A percentile compares a stretch with the other conserved stretches of the same genome.
phyloP scores from a whole-genome alignment of 2,329 filamentous ascomycete species.

The Xylaria sp. region DNA sequence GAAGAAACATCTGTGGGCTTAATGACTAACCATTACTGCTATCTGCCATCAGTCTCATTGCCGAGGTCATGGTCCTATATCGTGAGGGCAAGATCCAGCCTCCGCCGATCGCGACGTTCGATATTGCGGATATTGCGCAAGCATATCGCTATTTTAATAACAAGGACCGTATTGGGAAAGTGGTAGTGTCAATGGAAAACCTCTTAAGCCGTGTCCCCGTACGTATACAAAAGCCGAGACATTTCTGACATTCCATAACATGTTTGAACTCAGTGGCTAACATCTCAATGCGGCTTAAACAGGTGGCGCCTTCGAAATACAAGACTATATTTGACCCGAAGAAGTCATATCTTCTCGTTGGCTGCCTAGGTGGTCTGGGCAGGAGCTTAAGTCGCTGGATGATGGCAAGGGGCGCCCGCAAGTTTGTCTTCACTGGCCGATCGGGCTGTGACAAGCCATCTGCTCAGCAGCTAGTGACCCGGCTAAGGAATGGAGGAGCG shows the following conservation, averaged over 20 bases:
- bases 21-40: neutral
- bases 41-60: neutral
- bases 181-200: conserved; percentile 40
- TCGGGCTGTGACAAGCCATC: conserved; percentile 44
- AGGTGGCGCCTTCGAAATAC: conserved; percentile 29
- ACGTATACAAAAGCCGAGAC: neutral
- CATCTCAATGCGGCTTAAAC: neutral
- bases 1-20: neutral
- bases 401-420: conserved; percentile 47
- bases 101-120: conserved; percentile 31
- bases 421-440: conserved; percentile 50
- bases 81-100: conserved; percentile 32
- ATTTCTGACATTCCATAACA: neutral
- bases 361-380: conserved; percentile 50
- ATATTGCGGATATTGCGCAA: conserved; percentile 25
- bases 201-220: conserved; percentile 10
- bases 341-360: conserved; percentile 41
- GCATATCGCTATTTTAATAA: conserved; percentile 39
- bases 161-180: conserved; percentile 40
- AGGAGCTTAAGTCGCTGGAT: conserved; percentile 51
- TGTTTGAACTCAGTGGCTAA: no score
- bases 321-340: conserved; percentile 26
- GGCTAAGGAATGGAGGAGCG: conserved; percentile 41
- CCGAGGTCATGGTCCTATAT: conserved; percentile 18
- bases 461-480: conserved; percentile 40